These are phyloP conservation scores for Cytospora chrysosperma DNA, from an alignment of 2,329 filamentous ascomycete species.

Conservation along the genomic window DNA sequence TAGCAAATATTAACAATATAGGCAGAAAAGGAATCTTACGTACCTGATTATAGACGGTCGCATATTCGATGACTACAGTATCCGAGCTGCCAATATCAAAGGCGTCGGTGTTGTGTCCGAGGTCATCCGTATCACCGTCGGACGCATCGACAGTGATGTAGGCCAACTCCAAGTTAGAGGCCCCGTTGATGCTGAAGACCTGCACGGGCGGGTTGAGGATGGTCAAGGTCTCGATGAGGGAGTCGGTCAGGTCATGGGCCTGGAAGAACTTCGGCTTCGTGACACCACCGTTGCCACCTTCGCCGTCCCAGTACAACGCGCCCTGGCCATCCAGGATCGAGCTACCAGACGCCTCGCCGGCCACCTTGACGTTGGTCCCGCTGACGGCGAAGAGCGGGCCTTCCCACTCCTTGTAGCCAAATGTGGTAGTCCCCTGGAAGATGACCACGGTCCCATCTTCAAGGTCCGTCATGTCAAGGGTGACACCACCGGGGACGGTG, in stretches of 20 bases:
- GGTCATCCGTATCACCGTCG: constrained; percentile 31
- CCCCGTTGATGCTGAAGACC: constrained; percentile 41
- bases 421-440: constrained; percentile 24
- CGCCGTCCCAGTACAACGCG: constrained; percentile 32
- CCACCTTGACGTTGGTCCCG: constrained; percentile 25
- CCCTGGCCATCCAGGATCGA: constrained; percentile 26
- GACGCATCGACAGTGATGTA: constrained; percentile 41
- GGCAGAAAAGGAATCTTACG: too few relatives aligned
- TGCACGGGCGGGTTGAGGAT: constrained; percentile 44
- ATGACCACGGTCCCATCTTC: constrained; percentile 38
- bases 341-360: constrained; percentile 30
- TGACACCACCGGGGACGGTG: constrained; percentile 37
- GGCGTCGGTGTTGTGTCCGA: constrained; percentile 55
- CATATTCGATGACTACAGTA: constrained; percentile 52
- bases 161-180: constrained; percentile 36
- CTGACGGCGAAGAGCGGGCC: constrained; percentile 44
- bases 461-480: constrained; percentile 37
- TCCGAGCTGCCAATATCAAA: constrained; percentile 55
- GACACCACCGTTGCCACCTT: constrained; percentile 39
- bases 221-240: constrained; percentile 39
- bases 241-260: constrained; percentile 41
- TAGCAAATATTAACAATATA: too few relatives aligned
- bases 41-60: constrained; percentile 54
- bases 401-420: constrained; percentile 59
- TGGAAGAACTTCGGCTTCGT: constrained; percentile 50